Base-by-base conservation (phyloP, 1,139 yeast species). In the Citeromyces hawaiiensis region DNA sequence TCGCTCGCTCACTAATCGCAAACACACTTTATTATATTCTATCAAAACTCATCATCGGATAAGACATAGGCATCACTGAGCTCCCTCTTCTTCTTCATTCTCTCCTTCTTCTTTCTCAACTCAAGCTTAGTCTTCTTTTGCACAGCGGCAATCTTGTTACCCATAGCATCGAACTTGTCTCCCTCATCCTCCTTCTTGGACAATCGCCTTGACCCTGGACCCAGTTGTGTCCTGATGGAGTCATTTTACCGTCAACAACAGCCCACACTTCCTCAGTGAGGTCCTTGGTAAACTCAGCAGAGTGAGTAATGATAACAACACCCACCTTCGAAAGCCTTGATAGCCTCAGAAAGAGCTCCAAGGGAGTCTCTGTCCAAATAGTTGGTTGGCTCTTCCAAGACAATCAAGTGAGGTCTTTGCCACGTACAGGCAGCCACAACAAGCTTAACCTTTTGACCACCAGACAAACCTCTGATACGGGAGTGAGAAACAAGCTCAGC, bases 171-270 rank as follows among this genome's bases (percentile, higher is more conserved):
- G 73, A 91, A 88, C 72, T 87, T 86, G 68, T 87, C 97, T 66
- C 83, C 98, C 71, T 87, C 97, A 47, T 79, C 91, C 50, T 82
- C 95, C 61, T 86, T 94, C 88, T 91, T 91, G 72, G 85, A 80
- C 60, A 77, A 78, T 82, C 98, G 76, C 98, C 98, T 78, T 91
- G 98, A 70, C 98, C 98, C 60, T 85, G 80, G 61, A 91, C 98
- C 98, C 98, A 91, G 81, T 91, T 91, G 78, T 91, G 98, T 66
- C 98, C 98, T 54, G 98, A 91, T 68, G 98, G 98, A 63, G 95
- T 83, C 98, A 91, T 91, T 57, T 58, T 69, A 82, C 98, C 98
- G 72, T 88, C 91, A 58, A 85, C 66, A 55, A 91, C 98, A 61
- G 97, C 96, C 98, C 98, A 91, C 61, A 91, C 97, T 80, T 91